phyloP scores from a whole-genome alignment of 2,329 filamentous ascomycete genomes.

The Cercospora janseana region DNA sequence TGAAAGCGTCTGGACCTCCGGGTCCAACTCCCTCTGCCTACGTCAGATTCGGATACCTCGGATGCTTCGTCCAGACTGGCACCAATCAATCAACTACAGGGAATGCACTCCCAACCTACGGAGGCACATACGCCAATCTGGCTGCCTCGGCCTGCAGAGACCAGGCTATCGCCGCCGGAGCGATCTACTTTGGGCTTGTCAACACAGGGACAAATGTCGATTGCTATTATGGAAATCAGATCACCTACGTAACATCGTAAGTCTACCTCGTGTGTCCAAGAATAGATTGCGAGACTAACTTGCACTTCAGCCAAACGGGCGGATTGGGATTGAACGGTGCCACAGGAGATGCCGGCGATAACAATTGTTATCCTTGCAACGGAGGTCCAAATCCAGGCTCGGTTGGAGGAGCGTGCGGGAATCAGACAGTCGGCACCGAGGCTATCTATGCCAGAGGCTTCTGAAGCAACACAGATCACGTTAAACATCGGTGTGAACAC shows the following conservation, averaged over 20 bases:
- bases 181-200: conserved; percentile 33
- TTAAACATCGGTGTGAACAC: conserved; percentile 6
- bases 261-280: not conserved
- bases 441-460: conserved; percentile 33
- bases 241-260: conserved; percentile 31
- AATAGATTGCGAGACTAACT: not conserved
- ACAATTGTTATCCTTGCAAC: conserved; percentile 32
- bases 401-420: conserved; percentile 31
- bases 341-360: conserved; percentile 27
- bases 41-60: conserved; percentile 30
- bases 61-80: conserved; percentile 35
- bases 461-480: conserved; percentile 12
- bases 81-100: conserved; percentile 24
- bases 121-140: conserved; percentile 24
- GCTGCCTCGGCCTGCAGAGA: conserved; percentile 7
- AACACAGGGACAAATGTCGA: conserved; percentile 28
- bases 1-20: conserved; percentile 10
- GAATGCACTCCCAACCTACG: conserved; percentile 27
- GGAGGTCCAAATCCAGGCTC: conserved; percentile 21
- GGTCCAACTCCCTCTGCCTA: conserved; percentile 15
- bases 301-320: conserved; percentile 2
- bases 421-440: conserved; percentile 28
- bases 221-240: conserved; percentile 33
- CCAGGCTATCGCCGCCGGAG: not conserved
- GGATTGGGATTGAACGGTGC: conserved; percentile 8